phyloP scores from a whole-genome alignment of 1,139 yeast species.

The Wickerhamiella infanticola region DNA sequence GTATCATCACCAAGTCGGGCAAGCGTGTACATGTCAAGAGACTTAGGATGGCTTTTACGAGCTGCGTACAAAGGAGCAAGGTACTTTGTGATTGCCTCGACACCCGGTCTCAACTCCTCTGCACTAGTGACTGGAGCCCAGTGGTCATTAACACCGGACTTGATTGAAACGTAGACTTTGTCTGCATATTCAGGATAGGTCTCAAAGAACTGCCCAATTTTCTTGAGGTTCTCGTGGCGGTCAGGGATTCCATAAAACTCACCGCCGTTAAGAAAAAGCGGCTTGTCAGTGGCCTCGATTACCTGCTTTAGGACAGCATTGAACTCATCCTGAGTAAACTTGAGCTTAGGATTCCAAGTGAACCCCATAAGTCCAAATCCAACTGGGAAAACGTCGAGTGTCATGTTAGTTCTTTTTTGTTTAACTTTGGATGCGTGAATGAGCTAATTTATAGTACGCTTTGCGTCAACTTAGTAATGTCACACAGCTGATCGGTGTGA shows the following conservation, averaged over 20 bases:
- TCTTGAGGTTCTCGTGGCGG: slow-evolving; percentile 35
- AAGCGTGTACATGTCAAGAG: slow-evolving; percentile 43
- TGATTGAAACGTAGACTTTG: slow-evolving; percentile 44
- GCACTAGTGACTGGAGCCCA: slow-evolving; percentile 36
- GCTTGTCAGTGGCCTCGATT: slow-evolving; percentile 31
- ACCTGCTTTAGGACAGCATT: slow-evolving; percentile 32
- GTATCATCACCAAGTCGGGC: slow-evolving; percentile 41
- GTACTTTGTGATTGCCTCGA: slow-evolving; percentile 33
- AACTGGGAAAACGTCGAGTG: slow-evolving; percentile 2
- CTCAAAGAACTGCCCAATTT: slow-evolving; percentile 41
- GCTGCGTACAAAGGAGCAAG: slow-evolving; percentile 29
- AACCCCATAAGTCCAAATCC: slow-evolving; percentile 55
- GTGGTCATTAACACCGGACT: slow-evolving; percentile 38
- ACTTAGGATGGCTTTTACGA: slow-evolving; percentile 16
- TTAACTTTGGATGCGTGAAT: no score
- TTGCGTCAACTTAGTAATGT: no score
- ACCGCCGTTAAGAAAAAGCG: slow-evolving; percentile 47
- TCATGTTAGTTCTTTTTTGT: background rate
- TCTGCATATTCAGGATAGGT: slow-evolving; percentile 39
- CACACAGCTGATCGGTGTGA: no score
- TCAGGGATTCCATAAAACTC: slow-evolving; percentile 54
- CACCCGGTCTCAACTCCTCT: slow-evolving; percentile 34
- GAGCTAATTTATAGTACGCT: no score
- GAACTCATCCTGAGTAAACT: slow-evolving; percentile 33
- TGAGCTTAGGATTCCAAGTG: slow-evolving; percentile 34